A percentile compares a stretch with the other conserved stretches of the same genome.
Conservation (phyloP, 1,284 basidiomycete genomes). For the Filobasidium uniguttulatum region DNA sequence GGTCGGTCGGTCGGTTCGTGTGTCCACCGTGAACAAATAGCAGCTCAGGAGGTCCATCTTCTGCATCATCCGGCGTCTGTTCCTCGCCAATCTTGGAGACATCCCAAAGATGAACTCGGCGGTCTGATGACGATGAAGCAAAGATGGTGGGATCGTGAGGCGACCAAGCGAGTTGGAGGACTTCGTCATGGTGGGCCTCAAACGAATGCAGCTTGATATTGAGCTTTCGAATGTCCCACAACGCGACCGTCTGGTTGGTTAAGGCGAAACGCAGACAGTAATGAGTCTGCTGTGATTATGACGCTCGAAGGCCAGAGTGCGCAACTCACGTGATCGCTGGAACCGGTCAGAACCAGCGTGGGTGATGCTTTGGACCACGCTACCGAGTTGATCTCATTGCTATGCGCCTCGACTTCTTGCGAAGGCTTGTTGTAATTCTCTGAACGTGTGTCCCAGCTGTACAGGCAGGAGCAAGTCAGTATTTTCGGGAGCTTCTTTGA, state of each 20-base stretch:
- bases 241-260: constrained; percentile 54
- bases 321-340: constrained; percentile 66
- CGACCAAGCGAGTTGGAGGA: constrained; percentile 88
- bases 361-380: constrained; percentile 76
- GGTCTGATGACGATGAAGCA: constrained; percentile 80
- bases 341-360: constrained; percentile 81
- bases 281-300: background rate
- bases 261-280: background rate
- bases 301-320: background rate
- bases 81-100: constrained; percentile 82
- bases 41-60: constrained; percentile 87
- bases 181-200: constrained; percentile 86
- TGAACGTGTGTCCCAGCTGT: constrained; percentile 86
- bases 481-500: too few species aligned
- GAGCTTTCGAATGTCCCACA: constrained; percentile 79
- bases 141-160: constrained; percentile 83
- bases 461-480: constrained; percentile 13
- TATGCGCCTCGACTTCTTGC: constrained; percentile 69
- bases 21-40: constrained; percentile 79
- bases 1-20: constrained; percentile 36
- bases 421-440: constrained; percentile 49
- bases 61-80: constrained; percentile 93
- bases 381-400: constrained; percentile 78
- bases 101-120: constrained; percentile 93
- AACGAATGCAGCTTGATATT: constrained; percentile 77